Evolutionary conservation across 140 eudicot genomes (phyloP), one percentile per base, ranked within the genome.

Genomic region (Stevia rebaudiana): DNA sequence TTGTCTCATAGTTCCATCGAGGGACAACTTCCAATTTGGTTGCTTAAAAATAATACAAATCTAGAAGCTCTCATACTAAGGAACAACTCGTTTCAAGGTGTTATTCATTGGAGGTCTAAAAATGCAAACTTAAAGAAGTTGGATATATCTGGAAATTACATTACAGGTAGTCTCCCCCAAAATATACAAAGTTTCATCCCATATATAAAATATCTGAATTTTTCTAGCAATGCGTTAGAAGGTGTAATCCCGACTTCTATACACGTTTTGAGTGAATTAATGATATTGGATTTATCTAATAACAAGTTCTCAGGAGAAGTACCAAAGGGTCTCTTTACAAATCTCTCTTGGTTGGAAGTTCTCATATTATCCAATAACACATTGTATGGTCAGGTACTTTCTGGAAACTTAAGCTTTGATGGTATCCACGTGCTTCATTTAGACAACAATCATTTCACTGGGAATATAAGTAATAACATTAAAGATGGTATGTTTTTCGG

Each of bases 1-100:
- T 15, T 79, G 46, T 64, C 80, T 2, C 59, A 69, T 40, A 79
- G 63, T 57, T 39, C 11, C 59, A 8, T 77, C 56, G 8, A 19
- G 23, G 67, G 56, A 36, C 43, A 4, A 0, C 61, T 78, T 7
- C 83, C 79, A 3, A 18, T 10, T 61, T 73, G 79, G 83, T 22
- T 78, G 24, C 22, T 66, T 16, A 6, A 60, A 6, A 78, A 61
- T 31, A 78, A 78, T 44, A 61, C 33, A 6, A 13, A 3, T 9
- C 0, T 78, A 8, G 18, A 46, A 10, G 11, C 5, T 49, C 24
- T 78, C 6, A 16, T 0, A 13, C 18, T 78, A 21, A 37, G 63
- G 28, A 42, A 61, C 36, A 67, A 67, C 31, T 73, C 76, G 25
- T 39, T 78, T 25, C n/a, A n/a, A n/a, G 43, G 6, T 0, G 71